Base-by-base conservation (phyloP, 768 basidiomycete genomes). In the Termitomyces sp. region DNA sequence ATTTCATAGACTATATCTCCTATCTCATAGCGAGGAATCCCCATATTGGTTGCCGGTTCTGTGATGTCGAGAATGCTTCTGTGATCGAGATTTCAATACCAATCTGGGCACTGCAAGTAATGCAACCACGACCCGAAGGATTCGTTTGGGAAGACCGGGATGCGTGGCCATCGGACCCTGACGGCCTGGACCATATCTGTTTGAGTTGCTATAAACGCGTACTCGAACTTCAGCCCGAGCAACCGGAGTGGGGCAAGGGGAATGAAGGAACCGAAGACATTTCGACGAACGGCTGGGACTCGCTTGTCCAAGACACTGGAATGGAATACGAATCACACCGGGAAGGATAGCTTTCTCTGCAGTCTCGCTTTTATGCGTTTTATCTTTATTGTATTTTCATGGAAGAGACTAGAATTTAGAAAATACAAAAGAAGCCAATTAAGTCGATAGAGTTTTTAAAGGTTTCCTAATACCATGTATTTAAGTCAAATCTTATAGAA, bases 141-240 rank as follows among this genome's bases (percentile, higher is more conserved):
- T 53, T 44, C 9, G 35, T 53, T 8, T 53, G 52, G 52, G 41
- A 53, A 42, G 52, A 53, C 41, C n/a, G 11, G 2, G 19, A 41
- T 5, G 12, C 5, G 12, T 41, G 37, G 16, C 37, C 37, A 17
- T 21, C 19, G 9, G 42, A 53, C 21, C 41, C 52, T 8, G 52
- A 53, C 21, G 42, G 52, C 16, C 32, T 53, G 4, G 28, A 21
- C 12, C 52, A 53, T n/a, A 43, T 53, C 42, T 53, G 52, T 14
- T n/a, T 53, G 40, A 14, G 52, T 16, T 53, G 52, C 14, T 53
- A 53, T n/a, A 44, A 35, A 35, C 27, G 52, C 1, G 52, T 53
- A 34, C 34, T 53, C 10, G 41, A 53, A 30, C 28, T 52, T 17
- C 51, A 28, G 27, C n/a, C 19, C 5, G 28, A 19, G 42, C 28